Evolutionary conservation across 352 stramenopile species (phyloP).

Genomic region (Phytophthora tubulina): DNA sequence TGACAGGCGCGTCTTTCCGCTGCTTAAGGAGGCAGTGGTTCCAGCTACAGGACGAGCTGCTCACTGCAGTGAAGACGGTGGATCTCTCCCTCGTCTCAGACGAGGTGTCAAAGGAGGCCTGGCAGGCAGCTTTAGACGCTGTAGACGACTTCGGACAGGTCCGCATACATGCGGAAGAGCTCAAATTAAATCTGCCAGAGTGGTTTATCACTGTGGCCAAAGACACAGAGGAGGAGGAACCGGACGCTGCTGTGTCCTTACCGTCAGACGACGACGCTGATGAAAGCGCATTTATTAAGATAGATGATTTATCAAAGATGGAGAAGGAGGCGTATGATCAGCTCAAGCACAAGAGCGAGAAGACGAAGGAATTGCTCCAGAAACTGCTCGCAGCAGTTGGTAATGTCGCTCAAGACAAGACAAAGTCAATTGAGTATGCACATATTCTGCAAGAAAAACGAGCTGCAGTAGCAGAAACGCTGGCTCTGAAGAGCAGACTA

Average conservation of each 20-base stretch:
- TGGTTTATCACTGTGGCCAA: constrained; percentile 76
- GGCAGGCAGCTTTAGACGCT: constrained; percentile 44
- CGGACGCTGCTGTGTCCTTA: constrained; percentile 40
- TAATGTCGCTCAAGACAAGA: constrained; percentile 25
- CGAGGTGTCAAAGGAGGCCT: constrained; percentile 37
- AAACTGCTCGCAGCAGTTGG: constrained; percentile 47
- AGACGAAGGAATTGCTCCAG: constrained; percentile 47
- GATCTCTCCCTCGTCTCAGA: constrained; percentile 25
- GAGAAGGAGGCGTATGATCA: constrained; percentile 55
- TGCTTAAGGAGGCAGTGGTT: constrained; percentile 73
- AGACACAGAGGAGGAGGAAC: constrained; percentile 51
- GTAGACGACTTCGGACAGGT: constrained; percentile 58
- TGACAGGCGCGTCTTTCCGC: constrained; percentile 61
- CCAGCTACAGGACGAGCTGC: constrained; percentile 72
- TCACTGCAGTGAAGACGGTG: constrained; percentile 38
- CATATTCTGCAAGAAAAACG: constrained; percentile 70
- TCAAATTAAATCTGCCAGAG: constrained; percentile 68
- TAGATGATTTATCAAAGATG: constrained; percentile 52
- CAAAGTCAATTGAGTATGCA: constrained; percentile 57
- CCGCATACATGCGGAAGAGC: constrained; percentile 48
- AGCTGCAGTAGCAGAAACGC: constrained; percentile 48
- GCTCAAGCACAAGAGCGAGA: constrained; percentile 44
- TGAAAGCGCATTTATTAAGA: constrained; percentile 34
- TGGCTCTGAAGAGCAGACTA: constrained; percentile 64
- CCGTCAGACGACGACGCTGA: constrained; percentile 42